Evolutionary conservation across 352 stramenopile genomes (phyloP).

Genomic region (Pythium dissimile): DNA sequence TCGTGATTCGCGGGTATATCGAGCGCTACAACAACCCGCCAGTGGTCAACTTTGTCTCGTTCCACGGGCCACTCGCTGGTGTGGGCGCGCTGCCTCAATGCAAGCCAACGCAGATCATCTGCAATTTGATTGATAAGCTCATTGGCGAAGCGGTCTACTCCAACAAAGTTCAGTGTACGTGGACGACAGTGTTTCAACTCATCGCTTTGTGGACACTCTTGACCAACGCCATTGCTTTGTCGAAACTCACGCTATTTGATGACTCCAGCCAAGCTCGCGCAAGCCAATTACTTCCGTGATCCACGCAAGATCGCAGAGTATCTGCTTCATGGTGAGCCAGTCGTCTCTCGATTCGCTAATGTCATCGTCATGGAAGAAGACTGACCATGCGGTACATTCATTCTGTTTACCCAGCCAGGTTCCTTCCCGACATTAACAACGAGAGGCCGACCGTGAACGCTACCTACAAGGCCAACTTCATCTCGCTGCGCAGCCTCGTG

Average conservation of each 20-base stretch:
- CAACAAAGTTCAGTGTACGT: conserved; percentile 71
- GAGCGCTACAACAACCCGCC: conserved; percentile 91
- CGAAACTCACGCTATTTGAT: not conserved
- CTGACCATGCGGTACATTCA: too few species aligned
- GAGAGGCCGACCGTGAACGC: conserved; percentile 72
- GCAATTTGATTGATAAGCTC: conserved; percentile 81
- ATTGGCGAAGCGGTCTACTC: conserved; percentile 87
- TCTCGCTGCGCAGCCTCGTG: conserved; percentile 80
- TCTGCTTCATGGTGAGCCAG: conserved; percentile 50
- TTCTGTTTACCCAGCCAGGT: conserved; percentile 38
- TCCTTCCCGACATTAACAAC: conserved; percentile 90
- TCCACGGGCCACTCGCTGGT: conserved; percentile 91
- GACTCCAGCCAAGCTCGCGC: conserved; percentile 64
- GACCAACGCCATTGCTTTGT: too few species aligned
- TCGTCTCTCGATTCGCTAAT: not conserved
- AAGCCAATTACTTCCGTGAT: conserved; percentile 94
- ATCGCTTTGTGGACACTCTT: too few species aligned
- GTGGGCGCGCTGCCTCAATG: conserved; percentile 89
- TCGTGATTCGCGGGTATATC: conserved; percentile 94
- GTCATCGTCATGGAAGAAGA: too few species aligned
- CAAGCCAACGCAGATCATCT: conserved; percentile 78
- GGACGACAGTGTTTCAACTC: too few species aligned
- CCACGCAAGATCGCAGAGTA: conserved; percentile 72
- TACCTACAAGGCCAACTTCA: conserved; percentile 89
- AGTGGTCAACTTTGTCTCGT: conserved; percentile 88